Conservation (phyloP, 148 eudicot species). For the Rhododendron mucronatum region DNA sequence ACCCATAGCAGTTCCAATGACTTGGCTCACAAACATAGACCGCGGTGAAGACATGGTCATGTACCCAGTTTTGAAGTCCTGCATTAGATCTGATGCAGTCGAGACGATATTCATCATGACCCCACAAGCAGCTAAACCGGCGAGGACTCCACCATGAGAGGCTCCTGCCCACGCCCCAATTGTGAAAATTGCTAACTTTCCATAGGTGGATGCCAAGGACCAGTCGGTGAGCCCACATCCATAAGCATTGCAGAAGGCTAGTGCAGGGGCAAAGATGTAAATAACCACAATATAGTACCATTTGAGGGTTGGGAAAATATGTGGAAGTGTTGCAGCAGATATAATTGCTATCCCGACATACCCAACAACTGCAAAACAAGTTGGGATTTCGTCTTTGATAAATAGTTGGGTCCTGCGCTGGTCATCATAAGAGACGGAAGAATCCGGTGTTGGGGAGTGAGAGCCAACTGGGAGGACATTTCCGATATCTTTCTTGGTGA, state of each 20-base stretch:
- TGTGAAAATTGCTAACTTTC: slow-evolving; percentile 65
- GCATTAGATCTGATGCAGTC: slow-evolving; percentile 65
- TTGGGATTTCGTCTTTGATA: slow-evolving; percentile 75
- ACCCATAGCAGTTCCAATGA: slow-evolving; percentile 61
- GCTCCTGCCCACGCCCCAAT: slow-evolving; percentile 85
- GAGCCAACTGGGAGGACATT: slow-evolving; percentile 37
- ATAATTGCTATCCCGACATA: slow-evolving; percentile 48
- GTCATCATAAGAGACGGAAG: slow-evolving; percentile 53
- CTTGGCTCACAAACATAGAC: slow-evolving; percentile 67
- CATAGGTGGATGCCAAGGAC: slow-evolving; percentile 79
- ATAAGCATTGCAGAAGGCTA: slow-evolving; percentile 88
- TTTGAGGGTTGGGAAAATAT: slow-evolving; percentile 61
- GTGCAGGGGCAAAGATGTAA: slow-evolving; percentile 56
- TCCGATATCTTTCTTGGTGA: slow-evolving; percentile 19
- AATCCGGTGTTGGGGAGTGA: background rate
- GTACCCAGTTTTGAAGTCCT: slow-evolving; percentile 80
- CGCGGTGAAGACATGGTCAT: slow-evolving; percentile 58
- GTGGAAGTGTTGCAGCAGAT: slow-evolving; percentile 53
- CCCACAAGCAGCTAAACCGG: slow-evolving; percentile 84
- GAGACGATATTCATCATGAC: slow-evolving; percentile 84
- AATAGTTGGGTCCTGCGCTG: slow-evolving; percentile 53
- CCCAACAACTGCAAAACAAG: slow-evolving; percentile 53
- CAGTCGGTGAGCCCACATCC: slow-evolving; percentile 93
- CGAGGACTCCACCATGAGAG: slow-evolving; percentile 57
- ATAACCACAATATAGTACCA: slow-evolving; percentile 73